Conservation (phyloP, 164 flowering plant genomes). For the Umbellularia californica region DNA sequence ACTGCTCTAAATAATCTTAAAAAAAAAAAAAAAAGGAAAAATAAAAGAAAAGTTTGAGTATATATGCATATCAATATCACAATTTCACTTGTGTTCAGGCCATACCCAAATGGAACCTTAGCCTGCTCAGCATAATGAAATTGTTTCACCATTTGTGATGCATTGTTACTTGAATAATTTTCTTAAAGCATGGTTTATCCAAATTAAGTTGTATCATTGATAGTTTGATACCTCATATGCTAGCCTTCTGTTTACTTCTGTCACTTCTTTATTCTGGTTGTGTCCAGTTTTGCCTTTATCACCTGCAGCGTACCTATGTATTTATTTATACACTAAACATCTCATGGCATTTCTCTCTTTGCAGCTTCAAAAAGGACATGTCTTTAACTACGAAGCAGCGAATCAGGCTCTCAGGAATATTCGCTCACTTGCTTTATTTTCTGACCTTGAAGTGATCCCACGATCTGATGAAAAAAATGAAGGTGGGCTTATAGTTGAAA, state of each 20-base stretch:
- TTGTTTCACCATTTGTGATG: neutral
- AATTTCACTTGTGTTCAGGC: too few relatives aligned
- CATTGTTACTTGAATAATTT: neutral
- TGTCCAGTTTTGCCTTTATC: neutral
- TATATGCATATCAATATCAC: too few relatives aligned
- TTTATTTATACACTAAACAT: neutral
- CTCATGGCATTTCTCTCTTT: neutral
- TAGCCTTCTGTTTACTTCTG: neutral
- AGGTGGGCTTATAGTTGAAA: slow-evolving; percentile 93
- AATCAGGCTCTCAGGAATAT: slow-evolving; percentile 94
- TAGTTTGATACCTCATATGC: neutral
- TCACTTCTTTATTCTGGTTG: neutral
- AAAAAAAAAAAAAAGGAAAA: too few relatives aligned
- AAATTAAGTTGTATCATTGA: neutral
- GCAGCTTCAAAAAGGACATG: slow-evolving; percentile 81
- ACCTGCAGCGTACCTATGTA: neutral
- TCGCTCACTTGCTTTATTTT: slow-evolving; percentile 72
- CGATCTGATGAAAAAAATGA: slow-evolving; percentile 94
- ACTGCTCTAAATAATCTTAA: too few relatives aligned
- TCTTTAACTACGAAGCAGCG: slow-evolving; percentile 92
- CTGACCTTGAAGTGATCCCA: slow-evolving; percentile 95
- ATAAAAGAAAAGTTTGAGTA: too few relatives aligned
- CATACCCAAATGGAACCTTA: neutral
- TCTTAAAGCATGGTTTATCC: neutral
- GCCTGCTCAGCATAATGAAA: neutral